These are phyloP conservation scores for Neurospora sp. DNA, from an alignment of 495 filamentous ascomycete species.

Conservation along the genomic window DNA sequence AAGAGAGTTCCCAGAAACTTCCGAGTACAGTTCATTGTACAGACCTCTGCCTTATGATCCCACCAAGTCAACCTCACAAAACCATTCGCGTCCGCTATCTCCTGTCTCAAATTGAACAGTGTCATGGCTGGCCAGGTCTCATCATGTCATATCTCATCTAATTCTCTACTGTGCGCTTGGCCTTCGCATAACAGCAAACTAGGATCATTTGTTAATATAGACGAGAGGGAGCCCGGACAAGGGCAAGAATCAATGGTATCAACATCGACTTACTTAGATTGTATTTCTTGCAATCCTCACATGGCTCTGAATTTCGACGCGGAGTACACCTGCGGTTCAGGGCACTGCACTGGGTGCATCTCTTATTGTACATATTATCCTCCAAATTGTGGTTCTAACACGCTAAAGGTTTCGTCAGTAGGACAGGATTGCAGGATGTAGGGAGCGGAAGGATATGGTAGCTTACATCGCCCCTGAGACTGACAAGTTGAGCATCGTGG, in stretches of 20 bases:
- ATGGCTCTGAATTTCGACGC: neutral
- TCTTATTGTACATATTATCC: neutral
- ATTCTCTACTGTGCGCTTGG: neutral
- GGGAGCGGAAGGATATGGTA: neutral
- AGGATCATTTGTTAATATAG: neutral
- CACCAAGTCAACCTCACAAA: neutral
- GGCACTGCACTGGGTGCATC: neutral
- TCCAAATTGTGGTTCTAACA: neutral
- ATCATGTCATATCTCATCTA: neutral
- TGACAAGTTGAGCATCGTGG: neutral
- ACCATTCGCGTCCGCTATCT: neutral
- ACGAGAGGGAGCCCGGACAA: neutral
- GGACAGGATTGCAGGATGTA: neutral
- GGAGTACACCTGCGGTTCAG: neutral
- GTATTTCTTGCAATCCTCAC: accelerated
- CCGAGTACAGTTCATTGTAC: neutral
- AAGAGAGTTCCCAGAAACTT: neutral
- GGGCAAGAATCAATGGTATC: neutral
- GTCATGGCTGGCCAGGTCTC: neutral
- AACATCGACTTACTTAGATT: neutral
- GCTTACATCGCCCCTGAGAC: neutral
- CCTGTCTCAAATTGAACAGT: neutral
- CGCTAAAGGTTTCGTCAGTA: neutral
- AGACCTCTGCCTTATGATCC: neutral
- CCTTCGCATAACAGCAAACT: neutral